phyloP scores from a whole-genome alignment of 306 rosid species.

The Delonix regia region DNA sequence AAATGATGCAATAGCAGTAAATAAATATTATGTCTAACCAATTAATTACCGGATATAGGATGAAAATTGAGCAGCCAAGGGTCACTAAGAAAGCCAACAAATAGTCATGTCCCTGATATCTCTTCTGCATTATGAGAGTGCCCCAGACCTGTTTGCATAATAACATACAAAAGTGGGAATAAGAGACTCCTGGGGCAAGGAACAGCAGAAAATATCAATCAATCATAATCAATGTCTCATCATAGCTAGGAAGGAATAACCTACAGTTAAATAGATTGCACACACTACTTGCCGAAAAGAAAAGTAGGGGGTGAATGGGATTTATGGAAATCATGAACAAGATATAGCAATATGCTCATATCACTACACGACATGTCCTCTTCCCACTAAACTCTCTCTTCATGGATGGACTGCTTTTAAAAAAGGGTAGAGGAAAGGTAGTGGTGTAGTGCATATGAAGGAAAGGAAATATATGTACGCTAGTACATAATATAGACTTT shows the following conservation, averaged over 20 bases:
- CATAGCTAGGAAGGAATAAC: background rate
- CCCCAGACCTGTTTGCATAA: slow-evolving; percentile 79
- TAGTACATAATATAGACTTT: background rate
- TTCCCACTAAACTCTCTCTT: background rate
- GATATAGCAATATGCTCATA: background rate
- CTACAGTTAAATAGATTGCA: background rate
- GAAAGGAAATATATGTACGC: background rate
- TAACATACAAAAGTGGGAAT: slow-evolving; percentile 27
- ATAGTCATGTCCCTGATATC: slow-evolving; percentile 72
- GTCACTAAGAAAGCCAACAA: slow-evolving; percentile 74
- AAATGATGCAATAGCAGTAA: background rate
- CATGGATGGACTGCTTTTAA: background rate
- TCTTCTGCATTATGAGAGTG: slow-evolving; percentile 86
- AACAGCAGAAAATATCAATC: background rate
- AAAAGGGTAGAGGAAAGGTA: background rate
- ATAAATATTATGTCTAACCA: background rate
- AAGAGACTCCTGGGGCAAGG: background rate
- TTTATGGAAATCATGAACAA: background rate
- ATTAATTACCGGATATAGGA: slow-evolving; percentile 78
- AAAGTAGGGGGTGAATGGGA: background rate
- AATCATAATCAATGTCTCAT: background rate
- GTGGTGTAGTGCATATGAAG: background rate
- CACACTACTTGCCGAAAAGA: background rate
- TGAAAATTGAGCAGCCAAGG: slow-evolving; percentile 84
- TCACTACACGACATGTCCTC: background rate